phyloP scores from a whole-genome alignment of 495 filamentous ascomycete genomes.

The Neurospora sp. region DNA sequence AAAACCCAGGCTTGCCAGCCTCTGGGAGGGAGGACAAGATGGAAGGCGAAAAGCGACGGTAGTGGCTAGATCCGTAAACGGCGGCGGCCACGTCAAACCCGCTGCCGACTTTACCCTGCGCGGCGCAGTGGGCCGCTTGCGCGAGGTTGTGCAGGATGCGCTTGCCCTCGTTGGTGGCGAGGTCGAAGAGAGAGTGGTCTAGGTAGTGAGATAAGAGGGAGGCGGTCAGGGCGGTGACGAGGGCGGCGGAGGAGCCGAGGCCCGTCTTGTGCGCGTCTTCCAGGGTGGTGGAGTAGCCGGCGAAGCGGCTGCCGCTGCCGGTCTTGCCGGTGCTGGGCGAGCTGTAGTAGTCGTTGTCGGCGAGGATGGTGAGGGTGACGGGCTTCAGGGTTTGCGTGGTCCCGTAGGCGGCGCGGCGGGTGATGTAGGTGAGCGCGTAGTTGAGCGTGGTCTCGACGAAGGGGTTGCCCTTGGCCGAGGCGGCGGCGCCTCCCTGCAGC shows the following conservation, averaged over 20 bases:
- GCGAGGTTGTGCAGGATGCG: conserved; percentile 76
- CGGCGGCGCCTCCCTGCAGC: conserved; percentile 48
- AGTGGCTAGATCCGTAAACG: conserved; percentile 81
- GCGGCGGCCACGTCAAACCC: conserved; percentile 96
- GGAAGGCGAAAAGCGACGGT: conserved; percentile 79
- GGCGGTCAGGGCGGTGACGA: conserved; percentile 85
- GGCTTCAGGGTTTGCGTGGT: conserved; percentile 51
- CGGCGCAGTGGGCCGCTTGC: conserved; percentile 88
- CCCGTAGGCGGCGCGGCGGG: conserved; percentile 41
- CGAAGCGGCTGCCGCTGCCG: conserved; percentile 49
- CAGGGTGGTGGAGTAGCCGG: conserved; percentile 66
- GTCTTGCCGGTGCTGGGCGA: conserved; percentile 33
- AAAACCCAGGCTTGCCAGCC: conserved; percentile 53
- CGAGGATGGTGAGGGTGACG: conserved; percentile 73
- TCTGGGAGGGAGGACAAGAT: conserved; percentile 58
- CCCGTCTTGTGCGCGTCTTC: conserved; percentile 86
- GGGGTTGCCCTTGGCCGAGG: conserved; percentile 45
- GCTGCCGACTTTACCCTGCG: conserved; percentile 91
- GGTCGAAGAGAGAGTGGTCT: conserved; percentile 45
- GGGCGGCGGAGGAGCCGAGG: conserved; percentile 86
- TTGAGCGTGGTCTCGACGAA: conserved; percentile 86
- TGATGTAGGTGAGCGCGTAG: conserved; percentile 79
- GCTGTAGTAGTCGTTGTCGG: conserved; percentile 95
- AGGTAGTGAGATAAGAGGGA: conserved; percentile 74
- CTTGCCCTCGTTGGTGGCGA: conserved; percentile 23